Conservation (phyloP, 805 yeast genomes). For the Candida gorgasii region DNA sequence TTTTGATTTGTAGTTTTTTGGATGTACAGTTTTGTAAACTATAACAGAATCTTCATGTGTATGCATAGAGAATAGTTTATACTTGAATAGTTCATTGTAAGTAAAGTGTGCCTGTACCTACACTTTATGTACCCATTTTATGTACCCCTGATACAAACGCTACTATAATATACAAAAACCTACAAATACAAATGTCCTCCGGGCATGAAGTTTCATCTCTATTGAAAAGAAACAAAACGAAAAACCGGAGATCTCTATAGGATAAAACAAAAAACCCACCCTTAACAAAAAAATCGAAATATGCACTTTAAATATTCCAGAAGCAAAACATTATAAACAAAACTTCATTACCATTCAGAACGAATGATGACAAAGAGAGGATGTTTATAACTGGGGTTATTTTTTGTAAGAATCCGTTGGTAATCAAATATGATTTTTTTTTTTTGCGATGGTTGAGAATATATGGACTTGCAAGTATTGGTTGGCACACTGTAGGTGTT, state of each 20-base stretch:
- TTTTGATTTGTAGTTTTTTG: too few species aligned
- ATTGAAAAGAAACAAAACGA: conserved; percentile 44
- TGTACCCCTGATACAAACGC: too few species aligned
- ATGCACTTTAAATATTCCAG: conserved; percentile 7
- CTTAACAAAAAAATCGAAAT: conserved; percentile 8
- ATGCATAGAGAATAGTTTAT: too few species aligned
- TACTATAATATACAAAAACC: too few species aligned
- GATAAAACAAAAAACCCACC: conserved; percentile 18
- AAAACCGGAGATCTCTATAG: conserved; percentile 48
- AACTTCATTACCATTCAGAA: conserved; percentile 19
- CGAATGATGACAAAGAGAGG: conserved; percentile 14
- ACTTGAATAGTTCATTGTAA: too few species aligned
- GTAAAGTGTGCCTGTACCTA: too few species aligned
- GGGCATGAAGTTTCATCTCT: conserved; percentile 52
- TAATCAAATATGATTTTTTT: conserved; percentile 25
- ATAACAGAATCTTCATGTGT: too few species aligned
- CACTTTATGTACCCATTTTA: too few species aligned
- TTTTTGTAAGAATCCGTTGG: conserved; percentile 27
- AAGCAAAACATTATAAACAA: conserved; percentile 3
- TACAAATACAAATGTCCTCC: conserved; percentile 32
- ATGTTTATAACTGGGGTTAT: conserved; percentile 12
- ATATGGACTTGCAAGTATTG: conserved; percentile 3
- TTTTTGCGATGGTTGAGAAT: conserved; percentile 6
- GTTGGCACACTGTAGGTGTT: too few species aligned
- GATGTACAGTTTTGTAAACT: too few species aligned